Conservation (phyloP, 768 basidiomycete species). For the Serendipita vermifera region DNA sequence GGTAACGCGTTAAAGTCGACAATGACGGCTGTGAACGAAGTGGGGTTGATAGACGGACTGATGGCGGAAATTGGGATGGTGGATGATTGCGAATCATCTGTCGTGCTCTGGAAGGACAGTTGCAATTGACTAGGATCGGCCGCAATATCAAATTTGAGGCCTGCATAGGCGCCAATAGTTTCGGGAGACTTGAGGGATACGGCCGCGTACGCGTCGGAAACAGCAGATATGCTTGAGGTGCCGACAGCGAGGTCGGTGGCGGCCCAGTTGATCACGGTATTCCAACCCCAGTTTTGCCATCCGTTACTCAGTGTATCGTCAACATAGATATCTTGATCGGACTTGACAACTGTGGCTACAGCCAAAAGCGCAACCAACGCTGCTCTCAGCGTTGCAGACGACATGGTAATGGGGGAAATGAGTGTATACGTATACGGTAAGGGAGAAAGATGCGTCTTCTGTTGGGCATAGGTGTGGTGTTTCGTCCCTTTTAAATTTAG, state of each 20-base stretch:
- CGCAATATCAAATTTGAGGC: conserved; percentile 40
- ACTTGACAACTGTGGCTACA: conserved; percentile 12
- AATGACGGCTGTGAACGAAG: conserved; percentile 32
- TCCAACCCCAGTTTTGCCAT: conserved; percentile 45
- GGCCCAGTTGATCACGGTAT: conserved; percentile 30
- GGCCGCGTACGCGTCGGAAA: conserved; percentile 32
- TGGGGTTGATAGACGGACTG: conserved; percentile 27
- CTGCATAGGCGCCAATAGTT: conserved; percentile 32
- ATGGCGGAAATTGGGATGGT: conserved; percentile 33
- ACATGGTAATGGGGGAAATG: background rate
- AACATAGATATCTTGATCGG: conserved; percentile 32
- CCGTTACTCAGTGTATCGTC: conserved; percentile 31
- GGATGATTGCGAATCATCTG: conserved; percentile 27
- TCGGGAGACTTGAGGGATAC: conserved; percentile 35
- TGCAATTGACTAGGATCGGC: conserved; percentile 31
- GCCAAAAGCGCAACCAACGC: conserved; percentile 7
- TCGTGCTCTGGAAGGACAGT: conserved; percentile 30
- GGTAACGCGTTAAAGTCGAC: conserved; percentile 35
- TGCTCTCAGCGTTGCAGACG: background rate
- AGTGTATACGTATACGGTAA: too few relatives aligned
- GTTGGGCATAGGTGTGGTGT: too few relatives aligned
- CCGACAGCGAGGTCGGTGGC: conserved; percentile 35
- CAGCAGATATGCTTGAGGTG: conserved; percentile 30
- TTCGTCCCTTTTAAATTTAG: background rate
- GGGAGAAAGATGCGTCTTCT: too few relatives aligned